Evolutionary conservation across 306 rosid species (phyloP), one percentile per base, ranked within the genome.

Genomic region (Lupinus albus): DNA sequence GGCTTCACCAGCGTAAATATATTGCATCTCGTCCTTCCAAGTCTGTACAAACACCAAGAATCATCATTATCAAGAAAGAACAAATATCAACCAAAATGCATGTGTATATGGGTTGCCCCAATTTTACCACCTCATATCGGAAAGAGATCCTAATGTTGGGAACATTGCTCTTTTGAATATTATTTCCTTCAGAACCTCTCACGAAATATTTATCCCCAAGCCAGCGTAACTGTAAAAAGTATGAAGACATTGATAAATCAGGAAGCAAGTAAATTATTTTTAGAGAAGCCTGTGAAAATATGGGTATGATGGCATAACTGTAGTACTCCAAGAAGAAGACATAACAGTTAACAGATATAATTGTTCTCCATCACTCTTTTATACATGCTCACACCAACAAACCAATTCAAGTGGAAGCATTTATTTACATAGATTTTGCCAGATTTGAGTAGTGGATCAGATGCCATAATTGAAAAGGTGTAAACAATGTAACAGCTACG

Each of bases 21-120:
- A 81, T 61, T 81, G 89, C 87, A 91, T 83, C 74, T 91, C 97
- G 42, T 81, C 93, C 78, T 76, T 83, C 97, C 97, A 88, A 32
- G 91, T 80, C 97, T 91, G 89, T 77, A 83, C 70, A 66, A 79
- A 72, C 51, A 42, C 33, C 76, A 10, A 60, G 5, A 57, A 64
- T 55, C 51, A 39, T 69, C 8, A 68, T 68, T 66, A 63, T 68
- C 70, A 8, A 4, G 46, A 63, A 75, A 61, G 4, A 51, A 28
- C 21, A 15, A 73, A 61, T 13, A 63, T 20, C 8, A 33, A 66
- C 14, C 18, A 30, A 66, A 25, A 15, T 30, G 49, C 46, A 32
- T 10, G 7, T 12, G 21, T 14, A 36, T 21, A 71, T 12, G 73
- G 47, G 67, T 80, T 61, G 48, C 48, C 9, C 32, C 44, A 33